These are phyloP conservation scores for Penicillium robsamsonii DNA, from an alignment of 495 filamentous ascomycete genomes.

Conservation along the genomic window DNA sequence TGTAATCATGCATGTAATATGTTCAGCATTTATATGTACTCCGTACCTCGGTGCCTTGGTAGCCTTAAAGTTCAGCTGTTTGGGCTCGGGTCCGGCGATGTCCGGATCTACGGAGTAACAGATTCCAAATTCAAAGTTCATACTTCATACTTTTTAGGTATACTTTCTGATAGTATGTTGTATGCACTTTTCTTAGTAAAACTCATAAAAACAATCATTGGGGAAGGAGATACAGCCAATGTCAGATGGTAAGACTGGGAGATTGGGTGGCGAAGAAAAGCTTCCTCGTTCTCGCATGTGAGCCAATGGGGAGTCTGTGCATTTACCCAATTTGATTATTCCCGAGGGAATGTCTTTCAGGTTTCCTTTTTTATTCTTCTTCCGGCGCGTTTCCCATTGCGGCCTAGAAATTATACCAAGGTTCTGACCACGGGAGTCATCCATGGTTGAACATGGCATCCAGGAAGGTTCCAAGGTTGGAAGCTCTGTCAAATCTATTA, in stretches of 20 bases:
- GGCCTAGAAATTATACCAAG: neutral
- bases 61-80: neutral
- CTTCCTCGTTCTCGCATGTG: conserved; percentile 1
- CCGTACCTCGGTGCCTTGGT: neutral
- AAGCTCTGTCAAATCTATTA: neutral
- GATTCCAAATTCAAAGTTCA: neutral
- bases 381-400: neutral
- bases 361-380: neutral
- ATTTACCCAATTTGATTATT: conserved; percentile 30
- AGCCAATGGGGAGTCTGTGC: conserved; percentile 12
- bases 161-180: no score
- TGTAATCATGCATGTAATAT: conserved; percentile 3
- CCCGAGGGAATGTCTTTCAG: neutral
- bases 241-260: conserved; percentile 8
- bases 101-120: neutral
- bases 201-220: conserved; percentile 4
- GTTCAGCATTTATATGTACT: neutral
- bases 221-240: conserved; percentile 22
- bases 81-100: conserved; percentile 16
- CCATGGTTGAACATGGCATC: neutral
- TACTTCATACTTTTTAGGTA: no score
- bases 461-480: neutral
- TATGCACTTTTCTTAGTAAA: neutral
- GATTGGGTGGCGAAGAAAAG: neutral
- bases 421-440: neutral